These are phyloP conservation scores for Seminavis robusta DNA, from an alignment of 108 stramenopile genomes.

Conservation along the genomic window DNA sequence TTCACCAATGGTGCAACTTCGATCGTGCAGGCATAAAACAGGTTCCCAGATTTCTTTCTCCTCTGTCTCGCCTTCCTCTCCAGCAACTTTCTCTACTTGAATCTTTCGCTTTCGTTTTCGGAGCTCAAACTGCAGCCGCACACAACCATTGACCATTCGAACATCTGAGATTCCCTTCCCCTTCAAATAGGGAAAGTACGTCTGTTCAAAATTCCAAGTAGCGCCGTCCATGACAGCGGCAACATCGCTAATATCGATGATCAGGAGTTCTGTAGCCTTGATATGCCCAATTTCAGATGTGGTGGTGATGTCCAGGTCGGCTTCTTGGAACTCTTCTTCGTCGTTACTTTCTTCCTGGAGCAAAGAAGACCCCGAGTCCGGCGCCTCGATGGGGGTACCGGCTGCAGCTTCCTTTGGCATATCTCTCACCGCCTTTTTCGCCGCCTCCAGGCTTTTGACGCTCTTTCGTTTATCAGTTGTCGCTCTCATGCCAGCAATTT, in stretches of 20 bases:
- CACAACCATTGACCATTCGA: conserved; percentile 66
- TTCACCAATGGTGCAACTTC: conserved; percentile 67
- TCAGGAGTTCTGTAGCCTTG: conserved; percentile 76
- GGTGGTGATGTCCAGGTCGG: conserved; percentile 21
- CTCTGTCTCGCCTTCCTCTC: conserved; percentile 8
- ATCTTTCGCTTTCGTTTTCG: conserved; percentile 41
- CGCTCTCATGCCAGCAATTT: conserved; percentile 86
- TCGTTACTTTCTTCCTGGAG: no score
- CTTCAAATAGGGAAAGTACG: conserved; percentile 88
- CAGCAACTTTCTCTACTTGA: conserved; percentile 14
- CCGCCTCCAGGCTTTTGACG: not conserved
- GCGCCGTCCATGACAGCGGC: conserved; percentile 81
- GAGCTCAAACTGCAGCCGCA: conserved; percentile 84
- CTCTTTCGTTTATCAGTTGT: conserved; percentile 19
- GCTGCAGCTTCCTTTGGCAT: not conserved
- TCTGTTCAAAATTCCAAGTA: conserved; percentile 86
- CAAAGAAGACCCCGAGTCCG: no score
- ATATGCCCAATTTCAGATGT: conserved; percentile 21
- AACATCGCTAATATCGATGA: conserved; percentile 80
- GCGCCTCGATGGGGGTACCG: no score
- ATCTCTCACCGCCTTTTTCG: not conserved
- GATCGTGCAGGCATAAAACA: conserved; percentile 81
- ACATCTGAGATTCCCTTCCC: conserved; percentile 78
- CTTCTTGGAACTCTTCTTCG: not conserved
- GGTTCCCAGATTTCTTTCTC: conserved; percentile 60